Conservation (phyloP, 202 grass and related monocot species). For the Zizania palustris region DNA sequence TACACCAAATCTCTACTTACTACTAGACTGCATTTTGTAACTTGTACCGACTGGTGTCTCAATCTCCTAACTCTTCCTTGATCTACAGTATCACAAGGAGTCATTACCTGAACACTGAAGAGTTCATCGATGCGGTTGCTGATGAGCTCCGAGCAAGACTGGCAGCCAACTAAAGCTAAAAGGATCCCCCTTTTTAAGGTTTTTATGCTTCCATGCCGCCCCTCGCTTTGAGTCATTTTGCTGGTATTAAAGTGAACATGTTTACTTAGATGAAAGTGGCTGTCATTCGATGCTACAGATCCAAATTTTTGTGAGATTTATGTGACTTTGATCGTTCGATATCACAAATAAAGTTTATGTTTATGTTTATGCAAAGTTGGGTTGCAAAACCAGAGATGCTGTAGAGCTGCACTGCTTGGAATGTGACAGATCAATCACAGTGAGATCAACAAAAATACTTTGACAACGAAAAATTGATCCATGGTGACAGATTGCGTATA, state of each 20-base stretch:
- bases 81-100: conserved; percentile 39
- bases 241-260: background rate
- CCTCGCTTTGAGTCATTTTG: conserved; percentile 5
- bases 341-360: background rate
- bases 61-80: background rate
- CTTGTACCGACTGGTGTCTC: conserved; percentile 11
- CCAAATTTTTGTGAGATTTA: background rate
- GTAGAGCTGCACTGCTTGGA: background rate
- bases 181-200: background rate
- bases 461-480: background rate
- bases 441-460: background rate
- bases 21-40: background rate
- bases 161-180: conserved; percentile 22
- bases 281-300: background rate
- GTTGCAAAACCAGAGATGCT: background rate
- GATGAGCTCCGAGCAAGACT: conserved; percentile 52
- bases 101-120: conserved; percentile 60
- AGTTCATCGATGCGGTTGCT: conserved; percentile 44
- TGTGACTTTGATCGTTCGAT: background rate
- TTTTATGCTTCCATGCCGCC: background rate
- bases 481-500: conserved; percentile 10
- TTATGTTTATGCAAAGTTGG: background rate
- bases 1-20: too few relatives aligned
- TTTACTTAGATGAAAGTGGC: background rate
- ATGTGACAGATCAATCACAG: background rate